Percentiles rank a stretch among this genome's conserved stretches.
These are phyloP conservation scores for Kwoniella europaea DNA, from an alignment of 768 basidiomycete genomes.

Conservation along the genomic window DNA sequence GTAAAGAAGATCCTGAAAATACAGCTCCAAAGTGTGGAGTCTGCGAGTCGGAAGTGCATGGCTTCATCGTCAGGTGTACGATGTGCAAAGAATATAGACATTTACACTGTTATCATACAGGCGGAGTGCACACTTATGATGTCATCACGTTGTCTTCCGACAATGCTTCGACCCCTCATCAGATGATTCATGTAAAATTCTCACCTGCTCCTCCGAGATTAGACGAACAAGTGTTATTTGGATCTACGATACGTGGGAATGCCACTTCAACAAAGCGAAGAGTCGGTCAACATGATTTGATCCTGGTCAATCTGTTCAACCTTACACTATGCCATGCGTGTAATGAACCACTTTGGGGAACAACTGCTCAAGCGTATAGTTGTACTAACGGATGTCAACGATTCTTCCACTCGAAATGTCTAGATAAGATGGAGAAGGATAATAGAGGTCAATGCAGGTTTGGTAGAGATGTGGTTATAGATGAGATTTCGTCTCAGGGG, in stretches of 20 bases:
- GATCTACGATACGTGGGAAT: slow-evolving; percentile 12
- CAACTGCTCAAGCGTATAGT: slow-evolving; percentile 66
- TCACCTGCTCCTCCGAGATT: slow-evolving; percentile 18
- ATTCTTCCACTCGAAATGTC: slow-evolving; percentile 68
- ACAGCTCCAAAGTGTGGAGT: slow-evolving; percentile 62
- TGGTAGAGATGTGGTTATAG: slow-evolving; percentile 32
- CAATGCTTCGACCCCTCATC: slow-evolving; percentile 10
- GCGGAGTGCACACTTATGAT: slow-evolving; percentile 63
- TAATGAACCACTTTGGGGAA: slow-evolving; percentile 75
- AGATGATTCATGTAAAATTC: slow-evolving; percentile 32
- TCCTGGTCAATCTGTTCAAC: slow-evolving; percentile 71
- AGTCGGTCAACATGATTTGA: slow-evolving; percentile 64
- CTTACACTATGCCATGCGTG: slow-evolving; percentile 74
- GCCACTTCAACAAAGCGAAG: slow-evolving; percentile 21
- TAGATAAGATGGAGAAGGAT: slow-evolving; percentile 26
- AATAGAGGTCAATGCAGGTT: slow-evolving; percentile 57
- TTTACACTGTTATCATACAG: slow-evolving; percentile 77
- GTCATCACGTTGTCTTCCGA: slow-evolving; percentile 24
- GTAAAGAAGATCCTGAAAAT: slow-evolving; percentile 13
- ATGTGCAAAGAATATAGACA: slow-evolving; percentile 74
- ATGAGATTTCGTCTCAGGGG: slow-evolving; percentile 30
- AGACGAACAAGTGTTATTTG: slow-evolving; percentile 28
- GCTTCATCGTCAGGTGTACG: slow-evolving; percentile 75
- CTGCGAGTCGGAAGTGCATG: slow-evolving; percentile 64
- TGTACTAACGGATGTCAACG: slow-evolving; percentile 67